Percentiles rank a stretch among this genome's conserved stretches.
phyloP scores from a whole-genome alignment of 805 yeast genomes.

The Nakazawaea peltata region DNA sequence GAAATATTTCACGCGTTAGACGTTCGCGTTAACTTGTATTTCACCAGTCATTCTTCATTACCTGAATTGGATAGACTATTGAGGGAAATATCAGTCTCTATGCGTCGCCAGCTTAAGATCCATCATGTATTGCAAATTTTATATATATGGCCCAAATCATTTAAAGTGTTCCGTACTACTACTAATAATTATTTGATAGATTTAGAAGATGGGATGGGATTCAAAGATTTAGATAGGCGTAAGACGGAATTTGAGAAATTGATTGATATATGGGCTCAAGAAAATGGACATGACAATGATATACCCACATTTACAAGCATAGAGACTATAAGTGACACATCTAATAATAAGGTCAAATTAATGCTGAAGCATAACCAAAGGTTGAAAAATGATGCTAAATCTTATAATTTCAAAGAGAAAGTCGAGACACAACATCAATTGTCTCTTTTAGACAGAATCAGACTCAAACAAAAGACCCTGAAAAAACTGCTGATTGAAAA shows the following conservation, averaged over 20 bases:
- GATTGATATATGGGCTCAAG: neutral
- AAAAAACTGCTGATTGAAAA: neutral
- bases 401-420: slow-evolving; percentile 27
- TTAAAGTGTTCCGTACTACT: slow-evolving; percentile 4
- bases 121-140: slow-evolving; percentile 7
- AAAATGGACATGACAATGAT: neutral
- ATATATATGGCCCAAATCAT: slow-evolving; percentile 6
- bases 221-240: slow-evolving; percentile 3
- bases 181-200: slow-evolving; percentile 7
- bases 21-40: slow-evolving; percentile 4
- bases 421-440: slow-evolving; percentile 14
- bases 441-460: slow-evolving; percentile 31
- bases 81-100: neutral
- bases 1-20: slow-evolving; percentile 3
- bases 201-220: neutral
- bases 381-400: slow-evolving; percentile 25
- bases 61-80: slow-evolving; percentile 7
- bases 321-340: slow-evolving; percentile 4
- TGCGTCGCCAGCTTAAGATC: slow-evolving; percentile 1
- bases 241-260: neutral
- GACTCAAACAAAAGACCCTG: slow-evolving; percentile 23
- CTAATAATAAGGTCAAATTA: slow-evolving; percentile 1
- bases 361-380: slow-evolving; percentile 6
- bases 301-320: slow-evolving; percentile 3
- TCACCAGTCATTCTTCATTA: slow-evolving; percentile 5